Base-by-base conservation (phyloP, 257 asterid genomes). In the Rauvolfia tetraphylla region DNA sequence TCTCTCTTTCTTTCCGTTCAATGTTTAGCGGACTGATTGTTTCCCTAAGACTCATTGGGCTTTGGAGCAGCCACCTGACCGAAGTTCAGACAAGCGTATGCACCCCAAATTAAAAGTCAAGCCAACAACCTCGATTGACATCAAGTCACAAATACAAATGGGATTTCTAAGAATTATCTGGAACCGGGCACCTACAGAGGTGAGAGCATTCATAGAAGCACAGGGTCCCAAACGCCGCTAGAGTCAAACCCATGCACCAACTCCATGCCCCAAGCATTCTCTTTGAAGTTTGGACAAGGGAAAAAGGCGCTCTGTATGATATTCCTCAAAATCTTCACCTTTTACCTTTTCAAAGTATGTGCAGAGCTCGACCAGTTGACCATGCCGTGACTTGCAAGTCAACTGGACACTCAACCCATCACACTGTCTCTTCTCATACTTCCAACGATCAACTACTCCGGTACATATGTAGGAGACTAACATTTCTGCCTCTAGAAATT, bases 201-300 rank as follows among this genome's bases (percentile, higher is more conserved):
- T 12, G 31, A 27, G 71, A 54, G 57, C 51, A 75, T 77, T 70
- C 80, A 76, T 76, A 71, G 74, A 79, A 76, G 53, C 57, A 22
- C 80, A 74, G 80, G 70, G 62, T 79, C 80, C 81, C 34, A 83
- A 77, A 65, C 63, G 65, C 75, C 27, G 10, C 22, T 20, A 57
- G 59, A 66, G 79, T 77, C 80, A 74, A 77, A 73, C 66, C 59
- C 62, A 68, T 18, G 70, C 41, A 51, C 72, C 83, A 3, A 58
- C 39, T 36, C 41, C 68, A 77, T 23, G 14, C 17, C 66, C 6
- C 20, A 1, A 27, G 20, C 22, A 6, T 31, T 31, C 0, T 36
- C 65, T n/a, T 39, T n/a, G 56, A 39, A 62, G 42, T n/a, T 39
- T 38, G 69, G n/a, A 62, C 58, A 77, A 22, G 51, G 34, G 20